Percentiles rank a stretch among this genome's conserved stretches.
Conservation (phyloP, 225 moss, liverwort and hornwort genomes). For the Polytrichum formosum region DNA sequence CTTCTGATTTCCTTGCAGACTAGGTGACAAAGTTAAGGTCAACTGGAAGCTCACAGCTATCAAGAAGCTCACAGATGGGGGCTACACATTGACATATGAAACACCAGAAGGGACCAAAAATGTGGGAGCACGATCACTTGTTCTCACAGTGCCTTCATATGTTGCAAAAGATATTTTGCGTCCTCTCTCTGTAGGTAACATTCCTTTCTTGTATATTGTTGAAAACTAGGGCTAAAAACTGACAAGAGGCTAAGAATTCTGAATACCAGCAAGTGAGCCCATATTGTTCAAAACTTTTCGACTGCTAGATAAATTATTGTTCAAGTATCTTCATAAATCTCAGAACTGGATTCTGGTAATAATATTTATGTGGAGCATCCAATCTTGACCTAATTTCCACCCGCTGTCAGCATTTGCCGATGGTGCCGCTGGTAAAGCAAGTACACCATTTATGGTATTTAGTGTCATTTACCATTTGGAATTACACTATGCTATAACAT, state of each 20-base stretch:
- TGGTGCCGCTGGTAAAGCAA: too few species aligned
- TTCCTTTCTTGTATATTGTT: not conserved
- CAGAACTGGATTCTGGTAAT: not conserved
- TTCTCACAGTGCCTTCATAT: slow-evolving; percentile 92
- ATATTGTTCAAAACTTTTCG: too few species aligned
- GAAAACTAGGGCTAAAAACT: too few species aligned
- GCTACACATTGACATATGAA: slow-evolving; percentile 69
- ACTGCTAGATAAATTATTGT: too few species aligned
- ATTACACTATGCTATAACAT: too few species aligned
- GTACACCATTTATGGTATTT: too few species aligned
- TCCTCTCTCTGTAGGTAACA: slow-evolving; percentile 67
- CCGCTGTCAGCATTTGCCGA: too few species aligned
- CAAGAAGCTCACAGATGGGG: slow-evolving; percentile 49
- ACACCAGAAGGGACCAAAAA: slow-evolving; percentile 75
- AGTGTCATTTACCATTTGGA: too few species aligned
- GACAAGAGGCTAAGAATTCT: too few species aligned
- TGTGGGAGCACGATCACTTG: slow-evolving; percentile 60
- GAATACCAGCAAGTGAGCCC: too few species aligned
- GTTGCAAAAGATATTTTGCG: slow-evolving; percentile 87
- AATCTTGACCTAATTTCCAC: too few species aligned
- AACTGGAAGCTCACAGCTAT: slow-evolving; percentile 84
- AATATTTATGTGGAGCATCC: not conserved
- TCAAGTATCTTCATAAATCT: not conserved
- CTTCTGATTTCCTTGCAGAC: slow-evolving; percentile 28
- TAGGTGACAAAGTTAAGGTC: slow-evolving; percentile 91